phyloP scores from a whole-genome alignment of 2,329 filamentous ascomycete species.

The Colletotrichum lini region DNA sequence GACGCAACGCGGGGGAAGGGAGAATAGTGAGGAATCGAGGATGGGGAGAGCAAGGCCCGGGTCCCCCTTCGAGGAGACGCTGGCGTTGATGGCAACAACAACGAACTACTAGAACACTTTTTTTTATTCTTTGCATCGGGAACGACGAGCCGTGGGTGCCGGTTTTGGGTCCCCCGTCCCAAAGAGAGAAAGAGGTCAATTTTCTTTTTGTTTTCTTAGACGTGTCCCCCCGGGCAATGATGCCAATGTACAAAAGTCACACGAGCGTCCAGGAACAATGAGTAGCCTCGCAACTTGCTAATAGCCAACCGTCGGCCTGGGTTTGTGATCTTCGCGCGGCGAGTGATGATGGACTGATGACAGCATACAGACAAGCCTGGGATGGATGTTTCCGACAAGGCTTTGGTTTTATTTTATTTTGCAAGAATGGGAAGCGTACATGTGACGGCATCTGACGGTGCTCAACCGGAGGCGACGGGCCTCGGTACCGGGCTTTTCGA shows the following conservation, averaged over 20 bases:
- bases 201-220: conserved; percentile 43
- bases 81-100: conserved; percentile 31
- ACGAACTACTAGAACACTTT: conserved; percentile 37
- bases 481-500: conserved; percentile 8
- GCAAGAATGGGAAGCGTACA: too few relatives aligned
- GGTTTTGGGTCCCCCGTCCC: conserved; percentile 30
- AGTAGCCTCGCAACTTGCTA: conserved; percentile 41
- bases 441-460: too few relatives aligned
- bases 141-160: conserved; percentile 31
- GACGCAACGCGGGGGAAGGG: conserved; percentile 20
- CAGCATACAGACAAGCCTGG: too few relatives aligned
- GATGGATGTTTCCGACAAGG: too few relatives aligned
- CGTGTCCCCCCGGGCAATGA: conserved; percentile 41
- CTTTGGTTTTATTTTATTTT: too few relatives aligned
- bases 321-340: conserved; percentile 6
- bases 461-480: conserved; percentile 15
- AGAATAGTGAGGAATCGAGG: too few relatives aligned
- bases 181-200: conserved; percentile 23
- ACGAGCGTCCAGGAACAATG: conserved; percentile 43
- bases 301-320: conserved; percentile 8
- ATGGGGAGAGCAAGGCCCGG: conserved; percentile 16
- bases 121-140: conserved; percentile 41
- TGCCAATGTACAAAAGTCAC: conserved; percentile 44
- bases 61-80: conserved; percentile 16
- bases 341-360: background rate